Conservation (phyloP, 1,284 basidiomycete species). For the Microbotryum violaceum region DNA sequence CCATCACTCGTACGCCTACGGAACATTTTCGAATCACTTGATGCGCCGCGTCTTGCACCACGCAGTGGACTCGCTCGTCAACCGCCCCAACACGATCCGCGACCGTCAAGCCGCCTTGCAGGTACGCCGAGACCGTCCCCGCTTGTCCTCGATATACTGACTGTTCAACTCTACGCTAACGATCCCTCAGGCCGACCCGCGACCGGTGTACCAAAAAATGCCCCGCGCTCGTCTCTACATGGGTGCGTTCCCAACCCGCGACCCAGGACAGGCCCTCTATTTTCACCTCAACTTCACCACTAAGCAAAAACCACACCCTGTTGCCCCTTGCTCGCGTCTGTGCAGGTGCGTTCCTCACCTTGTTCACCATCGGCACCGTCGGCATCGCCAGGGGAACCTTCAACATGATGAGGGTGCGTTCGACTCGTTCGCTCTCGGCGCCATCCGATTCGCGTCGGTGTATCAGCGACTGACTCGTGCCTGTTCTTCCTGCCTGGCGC, state of each 20-base stretch:
- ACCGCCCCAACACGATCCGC: too few relatives aligned
- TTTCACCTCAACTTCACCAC: neutral
- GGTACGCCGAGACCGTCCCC: too few relatives aligned
- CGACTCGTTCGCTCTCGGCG: too few relatives aligned
- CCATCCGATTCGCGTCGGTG: too few relatives aligned
- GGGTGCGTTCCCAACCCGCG: slow-evolving; percentile 21
- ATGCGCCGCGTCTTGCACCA: too few relatives aligned
- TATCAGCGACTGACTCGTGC: neutral
- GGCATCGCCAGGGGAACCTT: slow-evolving; percentile 34
- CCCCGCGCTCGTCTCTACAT: slow-evolving; percentile 36
- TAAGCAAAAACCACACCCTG: too few relatives aligned
- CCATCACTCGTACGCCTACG: too few relatives aligned
- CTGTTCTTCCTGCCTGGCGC: neutral
- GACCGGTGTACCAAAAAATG: slow-evolving; percentile 34
- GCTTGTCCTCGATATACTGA: too few relatives aligned
- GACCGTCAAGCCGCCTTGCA: too few relatives aligned
- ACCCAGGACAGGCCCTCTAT: neutral
- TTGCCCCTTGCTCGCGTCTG: neutral
- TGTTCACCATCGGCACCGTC: slow-evolving; percentile 31
- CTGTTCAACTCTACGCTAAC: too few relatives aligned
- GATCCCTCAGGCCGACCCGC: slow-evolving; percentile 23
- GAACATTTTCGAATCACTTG: too few relatives aligned
- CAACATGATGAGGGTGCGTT: slow-evolving; percentile 29
- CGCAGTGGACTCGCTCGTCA: too few relatives aligned
- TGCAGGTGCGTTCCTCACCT: slow-evolving; percentile 30